Conservation (phyloP, 1,284 basidiomycete genomes). For the Caloboletus firmus region DNA sequence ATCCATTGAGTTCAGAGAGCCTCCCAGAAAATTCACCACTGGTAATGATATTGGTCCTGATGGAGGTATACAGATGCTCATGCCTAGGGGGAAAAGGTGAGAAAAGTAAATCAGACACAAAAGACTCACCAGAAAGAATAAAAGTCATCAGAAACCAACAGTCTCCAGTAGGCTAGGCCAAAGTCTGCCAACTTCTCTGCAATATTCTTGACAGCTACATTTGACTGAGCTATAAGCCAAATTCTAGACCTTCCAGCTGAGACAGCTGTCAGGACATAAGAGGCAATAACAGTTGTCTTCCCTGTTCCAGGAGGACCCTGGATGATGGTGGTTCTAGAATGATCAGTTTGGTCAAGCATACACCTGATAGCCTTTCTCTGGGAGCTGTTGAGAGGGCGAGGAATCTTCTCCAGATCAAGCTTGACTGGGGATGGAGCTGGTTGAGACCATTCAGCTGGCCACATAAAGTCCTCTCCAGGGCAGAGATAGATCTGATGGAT, state of each 20-base stretch:
- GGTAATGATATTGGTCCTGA: conserved; percentile 39
- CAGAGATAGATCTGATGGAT: conserved; percentile 54
- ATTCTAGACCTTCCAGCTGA: conserved; percentile 32
- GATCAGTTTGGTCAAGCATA: conserved; percentile 30
- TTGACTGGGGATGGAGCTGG: conserved; percentile 12
- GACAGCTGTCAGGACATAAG: conserved; percentile 41
- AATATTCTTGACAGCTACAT: conserved; percentile 57
- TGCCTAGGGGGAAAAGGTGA: conserved; percentile 40
- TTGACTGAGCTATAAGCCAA: conserved; percentile 58
- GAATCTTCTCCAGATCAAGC: conserved; percentile 15
- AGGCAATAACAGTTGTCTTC: conserved; percentile 48
- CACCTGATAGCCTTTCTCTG: conserved; percentile 27
- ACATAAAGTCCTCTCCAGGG: conserved; percentile 35
- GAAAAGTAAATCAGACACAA: background rate
- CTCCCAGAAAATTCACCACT: conserved; percentile 34
- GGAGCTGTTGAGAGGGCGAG: conserved; percentile 29
- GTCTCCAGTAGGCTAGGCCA: conserved; percentile 40
- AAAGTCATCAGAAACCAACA: conserved; percentile 50
- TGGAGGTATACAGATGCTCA: conserved; percentile 47
- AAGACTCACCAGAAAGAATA: conserved; percentile 45
- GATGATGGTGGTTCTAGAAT: conserved; percentile 35
- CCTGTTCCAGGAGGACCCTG: conserved; percentile 55
- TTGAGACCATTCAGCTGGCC: conserved; percentile 44
- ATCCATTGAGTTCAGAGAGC: conserved; percentile 22
- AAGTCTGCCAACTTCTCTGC: conserved; percentile 48